Base-by-base conservation (phyloP, 352 stramenopile genomes). In the Peronosclerospora sorghi region DNA sequence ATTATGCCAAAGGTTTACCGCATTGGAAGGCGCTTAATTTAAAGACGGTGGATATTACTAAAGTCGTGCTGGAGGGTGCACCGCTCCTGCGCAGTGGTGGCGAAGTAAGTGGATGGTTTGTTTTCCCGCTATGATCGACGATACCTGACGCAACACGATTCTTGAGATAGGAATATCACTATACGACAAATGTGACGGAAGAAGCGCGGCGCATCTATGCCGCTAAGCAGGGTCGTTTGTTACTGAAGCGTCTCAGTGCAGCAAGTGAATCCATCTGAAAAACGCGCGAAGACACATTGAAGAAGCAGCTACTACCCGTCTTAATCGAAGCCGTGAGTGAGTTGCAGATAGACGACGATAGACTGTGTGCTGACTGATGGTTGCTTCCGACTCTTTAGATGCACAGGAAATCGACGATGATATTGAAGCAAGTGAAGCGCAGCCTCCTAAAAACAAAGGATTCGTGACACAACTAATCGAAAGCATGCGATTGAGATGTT, bases 1-100 rank as follows among this genome's bases (percentile, higher is more conserved):
- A n/a, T n/a, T n/a, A n/a, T n/a, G n/a, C n/a, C n/a, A n/a, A n/a
- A n/a, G n/a, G n/a, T n/a, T n/a, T n/a, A n/a, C n/a, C n/a, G n/a
- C n/a, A n/a, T n/a, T n/a, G n/a, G n/a, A n/a, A n/a, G 5, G 63
- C 56, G 28, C 57, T 85, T 8, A 82, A 70, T 37, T 62, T 78
- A 24, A 52, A 69, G 32, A 77, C 59, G 0, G 74, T 92, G 17
- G 50, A 85, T 35, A 57, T 92, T 8, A 32, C 50, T 0, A 53
- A 55, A 1, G 73, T 92, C 35, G 62, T 92, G 32, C 43, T 41
- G 1, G 57, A 86, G 13, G 80, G 74, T 4, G 71, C 74, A 9
- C 75, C 80, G 18, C 32, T 92, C 26, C 35, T 92, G 21, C 68
- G 76, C 7, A 89, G 71, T 38, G 80, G 80, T 17, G 80, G 80